These are phyloP conservation scores for Clonostachys byssicola DNA, from an alignment of 2,329 filamentous ascomycete species.

Conservation along the genomic window DNA sequence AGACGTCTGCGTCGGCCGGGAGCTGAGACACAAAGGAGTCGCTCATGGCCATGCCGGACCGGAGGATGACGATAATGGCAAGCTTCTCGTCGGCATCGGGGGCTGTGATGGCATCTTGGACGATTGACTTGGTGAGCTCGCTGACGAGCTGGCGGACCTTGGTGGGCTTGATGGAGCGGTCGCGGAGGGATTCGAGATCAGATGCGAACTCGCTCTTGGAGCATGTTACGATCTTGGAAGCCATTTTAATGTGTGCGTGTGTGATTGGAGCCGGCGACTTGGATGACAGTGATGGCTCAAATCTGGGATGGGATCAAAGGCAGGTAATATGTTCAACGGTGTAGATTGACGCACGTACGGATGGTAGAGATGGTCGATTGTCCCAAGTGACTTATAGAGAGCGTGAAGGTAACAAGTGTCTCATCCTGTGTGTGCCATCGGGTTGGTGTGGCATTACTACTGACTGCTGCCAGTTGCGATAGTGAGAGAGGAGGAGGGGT, in stretches of 20 bases:
- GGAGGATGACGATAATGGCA: constrained; percentile 24
- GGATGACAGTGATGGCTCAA: not conserved
- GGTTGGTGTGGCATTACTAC: no score
- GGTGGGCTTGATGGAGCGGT: constrained; percentile 7
- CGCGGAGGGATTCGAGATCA: no score
- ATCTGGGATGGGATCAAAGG: not conserved
- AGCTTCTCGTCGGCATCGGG: constrained; percentile 13
- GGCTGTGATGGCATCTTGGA: constrained; percentile 9
- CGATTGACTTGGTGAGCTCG: constrained; percentile 13
- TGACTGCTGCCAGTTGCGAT: no score
- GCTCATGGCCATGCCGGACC: constrained; percentile 29
- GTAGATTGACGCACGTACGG: no score
- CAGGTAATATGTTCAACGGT: not conserved
- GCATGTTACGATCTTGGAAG: not conserved
- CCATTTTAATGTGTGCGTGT: not conserved
- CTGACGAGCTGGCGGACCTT: constrained; percentile 12
- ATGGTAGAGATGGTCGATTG: no score
- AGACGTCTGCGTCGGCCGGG: constrained; percentile 14
- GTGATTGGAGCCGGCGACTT: not conserved
- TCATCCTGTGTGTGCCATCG: no score
- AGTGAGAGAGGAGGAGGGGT: no score
- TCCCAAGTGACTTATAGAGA: no score
- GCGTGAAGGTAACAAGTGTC: no score
- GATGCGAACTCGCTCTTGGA: no score
- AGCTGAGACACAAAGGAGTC: constrained; percentile 22